These are phyloP conservation scores for Viola odorata DNA, from an alignment of 345 rosid species.

Conservation along the genomic window DNA sequence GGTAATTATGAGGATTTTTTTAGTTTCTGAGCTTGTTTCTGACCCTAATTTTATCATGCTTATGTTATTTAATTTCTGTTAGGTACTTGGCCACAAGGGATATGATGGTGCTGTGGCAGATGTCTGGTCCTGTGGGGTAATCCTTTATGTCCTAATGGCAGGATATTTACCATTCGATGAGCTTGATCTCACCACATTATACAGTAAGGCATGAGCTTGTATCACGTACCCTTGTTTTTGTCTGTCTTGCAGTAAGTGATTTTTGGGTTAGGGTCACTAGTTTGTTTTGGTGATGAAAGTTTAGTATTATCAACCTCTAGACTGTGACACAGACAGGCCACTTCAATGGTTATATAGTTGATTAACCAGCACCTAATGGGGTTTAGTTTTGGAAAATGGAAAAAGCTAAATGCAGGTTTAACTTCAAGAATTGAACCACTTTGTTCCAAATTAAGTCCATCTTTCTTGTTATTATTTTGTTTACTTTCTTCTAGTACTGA, in stretches of 20 bases:
- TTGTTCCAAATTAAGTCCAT: too few relatives aligned
- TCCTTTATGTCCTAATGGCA: constrained; percentile 91
- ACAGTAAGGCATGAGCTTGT: constrained; percentile 71
- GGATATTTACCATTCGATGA: constrained; percentile 99
- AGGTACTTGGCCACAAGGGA: constrained; percentile 98
- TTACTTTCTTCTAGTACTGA: too few relatives aligned
- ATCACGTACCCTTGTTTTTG: constrained; percentile 8
- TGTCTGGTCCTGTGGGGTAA: constrained; percentile 96
- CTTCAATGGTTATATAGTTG: too few relatives aligned
- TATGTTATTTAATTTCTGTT: constrained; percentile 15
- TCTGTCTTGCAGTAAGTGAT: constrained; percentile 5
- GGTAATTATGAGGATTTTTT: constrained; percentile 34
- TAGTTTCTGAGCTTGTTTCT: neutral
- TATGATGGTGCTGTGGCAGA: constrained; percentile 93
- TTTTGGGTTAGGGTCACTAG: constrained; percentile 1
- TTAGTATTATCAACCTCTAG: too few relatives aligned
- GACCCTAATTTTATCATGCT: neutral
- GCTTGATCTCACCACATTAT: constrained; percentile 87
- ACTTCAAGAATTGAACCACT: too few relatives aligned
- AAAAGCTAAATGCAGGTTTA: too few relatives aligned
- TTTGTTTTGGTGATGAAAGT: neutral
- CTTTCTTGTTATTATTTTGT: too few relatives aligned
- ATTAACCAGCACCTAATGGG: too few relatives aligned
- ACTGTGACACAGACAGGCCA: too few relatives aligned
- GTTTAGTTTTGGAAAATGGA: too few relatives aligned